Conservation (phyloP, 495 filamentous ascomycete genomes). For the Aspergillus avenaceus region DNA sequence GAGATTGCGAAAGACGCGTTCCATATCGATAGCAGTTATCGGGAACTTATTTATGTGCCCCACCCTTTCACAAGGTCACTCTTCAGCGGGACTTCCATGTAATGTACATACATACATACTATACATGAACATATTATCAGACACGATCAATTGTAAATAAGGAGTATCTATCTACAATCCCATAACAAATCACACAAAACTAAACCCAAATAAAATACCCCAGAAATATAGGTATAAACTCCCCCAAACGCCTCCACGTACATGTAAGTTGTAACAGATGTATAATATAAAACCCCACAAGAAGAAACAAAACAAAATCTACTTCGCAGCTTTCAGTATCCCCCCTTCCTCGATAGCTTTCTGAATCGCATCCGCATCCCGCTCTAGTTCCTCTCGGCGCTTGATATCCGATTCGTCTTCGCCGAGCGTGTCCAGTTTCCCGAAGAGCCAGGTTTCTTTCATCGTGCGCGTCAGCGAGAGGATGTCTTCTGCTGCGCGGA, state of each 20-base stretch:
- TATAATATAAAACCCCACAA: not conserved
- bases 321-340: constrained; percentile 25
- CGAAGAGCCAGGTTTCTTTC: constrained; percentile 75
- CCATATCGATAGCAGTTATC: not conserved
- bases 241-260: not conserved
- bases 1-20: not conserved
- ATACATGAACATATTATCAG: no score
- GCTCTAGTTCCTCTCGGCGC: constrained; percentile 46
- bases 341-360: constrained; percentile 44
- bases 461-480: constrained; percentile 57
- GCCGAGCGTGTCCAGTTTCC: constrained; percentile 61
- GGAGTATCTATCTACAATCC: not conserved
- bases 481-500: constrained; percentile 63
- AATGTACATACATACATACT: no score
- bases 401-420: constrained; percentile 40
- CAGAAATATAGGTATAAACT: not conserved
- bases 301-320: not conserved
- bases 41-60: not conserved
- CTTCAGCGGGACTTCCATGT: no score
- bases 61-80: no score
- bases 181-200: not conserved
- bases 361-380: constrained; percentile 42
- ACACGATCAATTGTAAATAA: not conserved
- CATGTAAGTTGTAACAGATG: not conserved
- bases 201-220: not conserved